Percentiles rank a stretch among this genome's conserved stretches.
Conservation (phyloP, 1,284 basidiomycete genomes). For the Trametes hirsuta region DNA sequence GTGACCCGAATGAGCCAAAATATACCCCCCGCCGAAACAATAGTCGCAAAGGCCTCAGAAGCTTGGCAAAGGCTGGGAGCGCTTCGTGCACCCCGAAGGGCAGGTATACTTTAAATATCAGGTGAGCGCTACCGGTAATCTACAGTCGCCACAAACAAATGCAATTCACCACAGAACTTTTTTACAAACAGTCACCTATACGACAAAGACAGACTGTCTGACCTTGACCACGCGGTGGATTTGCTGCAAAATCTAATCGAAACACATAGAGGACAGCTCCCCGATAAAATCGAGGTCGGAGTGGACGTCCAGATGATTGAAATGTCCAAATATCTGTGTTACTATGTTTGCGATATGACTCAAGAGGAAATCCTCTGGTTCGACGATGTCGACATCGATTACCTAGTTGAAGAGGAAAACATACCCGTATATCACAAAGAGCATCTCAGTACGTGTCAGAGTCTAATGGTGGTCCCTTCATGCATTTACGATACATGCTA, state of each 20-base stretch:
- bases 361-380: constrained; percentile 25
- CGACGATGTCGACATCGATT: neutral
- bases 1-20: no score
- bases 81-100: constrained; percentile 27
- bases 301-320: constrained; percentile 12
- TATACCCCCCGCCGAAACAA: no score
- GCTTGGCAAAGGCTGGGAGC: constrained; percentile 16
- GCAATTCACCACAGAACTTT: neutral
- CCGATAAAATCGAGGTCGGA: constrained; percentile 15
- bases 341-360: constrained; percentile 23
- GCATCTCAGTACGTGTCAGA: constrained; percentile 20
- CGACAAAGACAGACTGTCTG: neutral
- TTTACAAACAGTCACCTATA: constrained; percentile 18
- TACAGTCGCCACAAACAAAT: no score
- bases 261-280: neutral
- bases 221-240: constrained; percentile 5
- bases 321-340: constrained; percentile 12
- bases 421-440: constrained; percentile 1
- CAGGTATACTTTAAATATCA: constrained; percentile 23
- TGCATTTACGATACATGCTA: neutral
- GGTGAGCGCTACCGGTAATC: neutral
- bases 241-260: neutral
- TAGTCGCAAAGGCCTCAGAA: neutral
- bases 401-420: neutral
- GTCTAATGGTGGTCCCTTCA: no score